Evolutionary conservation across 1,284 basidiomycete species (phyloP).

Genomic region (Moesziomyces sp.): DNA sequence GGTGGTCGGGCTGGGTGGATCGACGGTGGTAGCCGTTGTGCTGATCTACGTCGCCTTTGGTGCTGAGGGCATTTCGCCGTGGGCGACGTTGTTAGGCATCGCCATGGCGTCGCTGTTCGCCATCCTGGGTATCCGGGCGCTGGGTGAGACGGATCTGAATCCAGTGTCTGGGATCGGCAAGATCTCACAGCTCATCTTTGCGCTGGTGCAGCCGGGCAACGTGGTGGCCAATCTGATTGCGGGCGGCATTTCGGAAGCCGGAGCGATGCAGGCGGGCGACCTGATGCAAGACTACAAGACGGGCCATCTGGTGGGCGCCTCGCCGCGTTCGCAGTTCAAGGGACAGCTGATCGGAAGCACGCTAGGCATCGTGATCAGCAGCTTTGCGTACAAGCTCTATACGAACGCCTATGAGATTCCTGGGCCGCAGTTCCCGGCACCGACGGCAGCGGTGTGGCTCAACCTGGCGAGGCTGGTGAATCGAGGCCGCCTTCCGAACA

Average conservation of each 20-base stretch:
- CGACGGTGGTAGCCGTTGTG: conserved; percentile 77
- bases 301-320: conserved; percentile 78
- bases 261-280: conserved; percentile 95
- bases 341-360: conserved; percentile 72
- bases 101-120: conserved; percentile 83
- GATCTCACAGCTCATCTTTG: conserved; percentile 91
- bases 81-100: conserved; percentile 89
- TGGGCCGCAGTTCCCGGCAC: conserved; percentile 90
- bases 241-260: conserved; percentile 94
- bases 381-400: conserved; percentile 87
- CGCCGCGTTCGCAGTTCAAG: conserved; percentile 67
- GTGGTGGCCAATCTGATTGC: conserved; percentile 94
- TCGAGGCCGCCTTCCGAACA: conserved; percentile 82
- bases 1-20: conserved; percentile 75
- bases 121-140: conserved; percentile 74
- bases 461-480: conserved; percentile 86
- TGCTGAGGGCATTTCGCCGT: conserved; percentile 87
- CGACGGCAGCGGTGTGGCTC: conserved; percentile 84
- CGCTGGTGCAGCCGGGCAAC: conserved; percentile 86
- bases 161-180: conserved; percentile 88
- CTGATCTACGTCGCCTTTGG: conserved; percentile 90
- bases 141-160: conserved; percentile 66
- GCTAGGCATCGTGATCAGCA: conserved; percentile 83
- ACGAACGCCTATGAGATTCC: conserved; percentile 79
- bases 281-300: conserved; percentile 99